Evolutionary conservation across 306 rosid genomes (phyloP).

Genomic region (Aeschynomene evenia): DNA sequence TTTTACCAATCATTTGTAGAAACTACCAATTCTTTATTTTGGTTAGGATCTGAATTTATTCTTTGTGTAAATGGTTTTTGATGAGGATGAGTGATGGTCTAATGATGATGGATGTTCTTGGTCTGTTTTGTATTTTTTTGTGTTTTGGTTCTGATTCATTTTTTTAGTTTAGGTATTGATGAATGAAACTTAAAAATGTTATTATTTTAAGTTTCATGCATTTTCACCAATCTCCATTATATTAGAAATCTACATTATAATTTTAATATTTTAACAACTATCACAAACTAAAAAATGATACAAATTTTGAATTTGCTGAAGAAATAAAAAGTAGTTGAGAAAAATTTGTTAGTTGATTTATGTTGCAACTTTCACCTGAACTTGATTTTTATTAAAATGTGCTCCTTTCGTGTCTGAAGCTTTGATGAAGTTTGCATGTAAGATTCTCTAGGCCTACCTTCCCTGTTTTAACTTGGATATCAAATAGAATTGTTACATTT

Average conservation of each 20-base stretch:
- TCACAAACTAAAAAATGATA: neutral
- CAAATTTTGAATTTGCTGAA: neutral
- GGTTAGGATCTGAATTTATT: too few relatives aligned
- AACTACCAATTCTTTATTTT: neutral
- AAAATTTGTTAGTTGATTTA: neutral
- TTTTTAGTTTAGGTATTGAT: too few relatives aligned
- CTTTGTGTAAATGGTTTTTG: too few relatives aligned
- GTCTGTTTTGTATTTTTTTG: too few relatives aligned
- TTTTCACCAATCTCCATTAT: neutral
- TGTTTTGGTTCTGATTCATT: too few relatives aligned
- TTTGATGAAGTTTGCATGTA: neutral
- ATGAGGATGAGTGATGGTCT: too few relatives aligned
- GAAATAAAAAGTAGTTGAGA: neutral
- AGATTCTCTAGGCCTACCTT: neutral
- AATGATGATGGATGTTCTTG: too few relatives aligned
- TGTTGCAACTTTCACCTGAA: constrained; percentile 12
- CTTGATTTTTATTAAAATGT: neutral
- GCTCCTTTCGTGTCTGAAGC: neutral
- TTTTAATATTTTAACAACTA: too few relatives aligned
- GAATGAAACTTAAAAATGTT: neutral
- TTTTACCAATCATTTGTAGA: constrained; percentile 17
- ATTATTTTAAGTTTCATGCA: neutral
- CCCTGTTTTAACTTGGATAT: neutral
- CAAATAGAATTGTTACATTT: neutral
- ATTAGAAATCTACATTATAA: neutral